Evolutionary conservation across 2,329 filamentous ascomycete species (phyloP), one percentile per base, ranked within the genome.

Genomic region (Dryadomyces quercus-mongolicae): DNA sequence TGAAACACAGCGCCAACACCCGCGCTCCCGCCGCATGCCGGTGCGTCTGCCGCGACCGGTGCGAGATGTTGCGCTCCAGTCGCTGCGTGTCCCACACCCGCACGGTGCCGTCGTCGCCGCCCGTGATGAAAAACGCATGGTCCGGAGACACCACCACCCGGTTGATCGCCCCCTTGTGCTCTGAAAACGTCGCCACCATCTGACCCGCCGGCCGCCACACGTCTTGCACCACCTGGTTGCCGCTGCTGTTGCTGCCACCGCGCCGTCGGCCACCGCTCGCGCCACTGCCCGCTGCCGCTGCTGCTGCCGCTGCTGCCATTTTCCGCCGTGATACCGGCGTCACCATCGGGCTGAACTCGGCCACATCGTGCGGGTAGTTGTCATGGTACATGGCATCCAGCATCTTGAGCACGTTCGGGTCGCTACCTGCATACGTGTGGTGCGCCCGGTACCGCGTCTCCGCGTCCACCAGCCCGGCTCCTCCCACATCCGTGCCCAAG

Each of bases 121-220:
- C 92, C 1, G 93, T 97, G 55, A 96, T 78, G 68, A 98, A 98
- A 70, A 98, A 98, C 5, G 84, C 73, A 66, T 98, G 92, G 64
- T 98, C 93, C 0, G 92, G 89, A 1, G 93, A 85, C 8, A 89
- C 81, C 2, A 86, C 75, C 12, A 97, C 81, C 10, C 91, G 82
- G 63, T 86, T 95, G 59, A 97, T 81, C 8, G 88, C 80, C 0
- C 82, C 88, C 31, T 77, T 83, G 65, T 98, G 93, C 66, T 98
- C 93, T 1, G 87, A 82, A 63, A 97, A 90, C 1, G 88, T 88
- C 2, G 91, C 89, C 20, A 97, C 85, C 9, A 97, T 75, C 52
- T 82, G 84, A 1, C 93, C 91, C 54, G 84, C 81, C 0, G 93
- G 93, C 59, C 82, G 84, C 93, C 93, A 98, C 2, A 81, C 77